Percentiles rank a stretch among this genome's conserved stretches.
Evolutionary conservation across 2,329 filamentous ascomycete genomes (phyloP).

Genomic region (Chrysoporthe cubensis): DNA sequence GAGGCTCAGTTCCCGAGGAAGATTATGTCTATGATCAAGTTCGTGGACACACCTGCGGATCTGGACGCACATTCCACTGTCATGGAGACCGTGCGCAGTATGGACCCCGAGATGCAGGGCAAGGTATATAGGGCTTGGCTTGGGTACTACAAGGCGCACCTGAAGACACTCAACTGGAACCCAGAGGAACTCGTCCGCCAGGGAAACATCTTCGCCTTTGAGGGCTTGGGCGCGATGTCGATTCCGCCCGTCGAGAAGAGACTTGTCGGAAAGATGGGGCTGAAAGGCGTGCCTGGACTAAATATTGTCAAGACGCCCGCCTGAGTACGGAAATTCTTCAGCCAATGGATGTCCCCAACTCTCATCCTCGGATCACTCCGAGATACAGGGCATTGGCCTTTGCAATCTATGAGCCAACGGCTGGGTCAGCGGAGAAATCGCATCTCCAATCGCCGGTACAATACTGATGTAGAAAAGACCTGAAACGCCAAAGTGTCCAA

Average conservation of each 20-base stretch:
- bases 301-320: slow-evolving; percentile 36
- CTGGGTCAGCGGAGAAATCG: not conserved
- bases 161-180: slow-evolving; percentile 49
- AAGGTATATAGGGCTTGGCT: slow-evolving; percentile 62
- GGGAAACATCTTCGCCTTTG: slow-evolving; percentile 54
- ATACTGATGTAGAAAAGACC: too few species aligned
- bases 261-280: slow-evolving; percentile 60
- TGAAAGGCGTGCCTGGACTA: slow-evolving; percentile 56
- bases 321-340: not conserved
- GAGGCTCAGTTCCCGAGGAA: slow-evolving; percentile 56
- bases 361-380: not conserved
- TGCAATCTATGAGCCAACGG: not conserved
- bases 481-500: not conserved
- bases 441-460: not conserved
- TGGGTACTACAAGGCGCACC: slow-evolving; percentile 57
- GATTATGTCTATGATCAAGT: slow-evolving; percentile 57
- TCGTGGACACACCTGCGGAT: slow-evolving; percentile 51
- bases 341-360: too few species aligned
- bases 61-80: slow-evolving; percentile 48
- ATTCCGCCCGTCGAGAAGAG: slow-evolving; percentile 52
- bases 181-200: slow-evolving; percentile 51
- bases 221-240: slow-evolving; percentile 51
- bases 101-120: slow-evolving; percentile 50
- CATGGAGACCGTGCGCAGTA: slow-evolving; percentile 39
- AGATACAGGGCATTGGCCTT: not conserved